Evolutionary conservation across 2,329 filamentous ascomycete genomes (phyloP).

Genomic region (Nigrospora sphaerica): DNA sequence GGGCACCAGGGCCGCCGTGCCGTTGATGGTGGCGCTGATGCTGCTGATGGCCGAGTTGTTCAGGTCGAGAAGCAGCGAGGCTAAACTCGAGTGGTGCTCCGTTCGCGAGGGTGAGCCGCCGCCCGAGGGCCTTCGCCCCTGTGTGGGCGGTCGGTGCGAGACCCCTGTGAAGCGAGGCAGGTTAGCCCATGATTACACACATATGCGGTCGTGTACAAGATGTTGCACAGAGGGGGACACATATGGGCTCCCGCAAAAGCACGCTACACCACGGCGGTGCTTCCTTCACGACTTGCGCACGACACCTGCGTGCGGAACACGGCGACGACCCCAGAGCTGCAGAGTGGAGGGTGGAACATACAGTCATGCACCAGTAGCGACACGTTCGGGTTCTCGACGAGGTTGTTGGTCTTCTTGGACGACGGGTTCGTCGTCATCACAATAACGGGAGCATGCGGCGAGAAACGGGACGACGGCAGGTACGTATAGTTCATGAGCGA

Average conservation of each 20-base stretch:
- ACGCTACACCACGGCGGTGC: no score
- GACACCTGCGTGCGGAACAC: no score
- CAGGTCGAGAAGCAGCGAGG: constrained; percentile 78
- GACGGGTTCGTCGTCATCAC: constrained; percentile 86
- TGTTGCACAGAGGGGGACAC: no score
- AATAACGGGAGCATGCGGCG: constrained; percentile 74
- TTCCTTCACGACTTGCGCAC: no score
- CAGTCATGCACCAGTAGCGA: constrained; percentile 95
- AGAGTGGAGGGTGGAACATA: constrained; percentile 13
- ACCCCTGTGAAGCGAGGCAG: constrained; percentile 49
- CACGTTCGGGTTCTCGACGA: constrained; percentile 77
- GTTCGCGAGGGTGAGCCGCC: constrained; percentile 56
- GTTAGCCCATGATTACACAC: neutral
- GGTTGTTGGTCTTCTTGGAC: constrained; percentile 75
- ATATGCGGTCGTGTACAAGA: no score
- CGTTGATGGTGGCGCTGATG: constrained; percentile 91
- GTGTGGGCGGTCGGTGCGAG: constrained; percentile 79
- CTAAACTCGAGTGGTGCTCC: constrained; percentile 65
- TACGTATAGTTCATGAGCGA: constrained; percentile 99
- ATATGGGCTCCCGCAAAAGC: no score
- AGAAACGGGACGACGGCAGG: constrained; percentile 54
- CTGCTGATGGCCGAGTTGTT: constrained; percentile 82
- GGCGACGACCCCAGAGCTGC: no score
- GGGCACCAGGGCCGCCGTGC: constrained; percentile 68
- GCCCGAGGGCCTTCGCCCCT: constrained; percentile 48